phyloP scores from a whole-genome alignment of 2,329 filamentous ascomycete species.

The Microthyrium microscopicum region DNA sequence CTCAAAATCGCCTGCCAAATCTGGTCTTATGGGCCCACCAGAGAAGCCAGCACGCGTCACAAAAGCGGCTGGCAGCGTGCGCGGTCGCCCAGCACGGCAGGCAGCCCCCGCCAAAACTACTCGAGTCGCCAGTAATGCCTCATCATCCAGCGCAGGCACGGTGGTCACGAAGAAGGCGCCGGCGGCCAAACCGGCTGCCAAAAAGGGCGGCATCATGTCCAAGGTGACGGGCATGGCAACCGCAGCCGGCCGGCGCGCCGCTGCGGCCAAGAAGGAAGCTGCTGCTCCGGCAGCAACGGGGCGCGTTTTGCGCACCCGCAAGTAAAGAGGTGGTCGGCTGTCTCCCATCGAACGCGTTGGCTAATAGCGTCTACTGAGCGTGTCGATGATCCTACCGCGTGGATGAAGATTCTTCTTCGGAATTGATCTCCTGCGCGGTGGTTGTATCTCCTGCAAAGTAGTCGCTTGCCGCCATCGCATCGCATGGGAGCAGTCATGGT shows the following conservation, averaged over 20 bases:
- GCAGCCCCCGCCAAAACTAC: constrained; percentile 32
- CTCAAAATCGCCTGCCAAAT: constrained; percentile 18
- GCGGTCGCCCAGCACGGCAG: constrained; percentile 13
- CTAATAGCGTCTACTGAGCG: too few species aligned
- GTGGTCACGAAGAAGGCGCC: constrained; percentile 45
- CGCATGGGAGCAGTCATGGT: too few species aligned
- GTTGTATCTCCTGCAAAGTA: too few species aligned
- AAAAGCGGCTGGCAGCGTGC: constrained; percentile 5
- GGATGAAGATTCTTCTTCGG: too few species aligned
- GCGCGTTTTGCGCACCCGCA: constrained; percentile 2
- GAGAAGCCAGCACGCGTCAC: constrained; percentile 19
- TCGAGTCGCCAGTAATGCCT: constrained; percentile 46
- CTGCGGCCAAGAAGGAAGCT: constrained; percentile 6
- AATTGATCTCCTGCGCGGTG: too few species aligned
- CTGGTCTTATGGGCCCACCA: constrained; percentile 2
- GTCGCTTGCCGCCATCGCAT: too few species aligned
- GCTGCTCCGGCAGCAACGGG: constrained; percentile 4
- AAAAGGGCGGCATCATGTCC: constrained; percentile 6
- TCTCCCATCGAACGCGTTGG: not conserved
- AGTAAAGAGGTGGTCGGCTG: too few species aligned
- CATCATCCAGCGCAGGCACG: constrained; percentile 42
- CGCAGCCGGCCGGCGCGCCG: constrained; percentile 3
- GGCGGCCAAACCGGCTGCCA: constrained; percentile 10
- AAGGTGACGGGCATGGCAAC: constrained; percentile 6
- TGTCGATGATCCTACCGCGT: too few species aligned